Percentiles rank a stretch among this genome's conserved stretches.
These are phyloP conservation scores for Lathyrus tuberosus DNA, from an alignment of 306 rosid species.

Conservation along the genomic window DNA sequence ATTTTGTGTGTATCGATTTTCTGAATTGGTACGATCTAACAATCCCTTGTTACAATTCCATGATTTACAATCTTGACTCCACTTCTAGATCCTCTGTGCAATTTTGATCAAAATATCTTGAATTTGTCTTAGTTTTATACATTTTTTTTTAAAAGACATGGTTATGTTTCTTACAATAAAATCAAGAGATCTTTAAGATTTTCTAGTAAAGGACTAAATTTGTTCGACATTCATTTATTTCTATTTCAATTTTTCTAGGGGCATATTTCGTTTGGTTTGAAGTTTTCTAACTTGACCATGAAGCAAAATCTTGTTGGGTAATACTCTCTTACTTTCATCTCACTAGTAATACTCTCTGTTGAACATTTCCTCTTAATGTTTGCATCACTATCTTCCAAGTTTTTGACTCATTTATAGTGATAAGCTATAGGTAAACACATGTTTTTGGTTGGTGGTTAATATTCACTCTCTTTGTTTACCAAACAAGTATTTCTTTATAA, in stretches of 20 bases:
- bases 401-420: slow-evolving; percentile 21
- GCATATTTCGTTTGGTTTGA: slow-evolving; percentile 68
- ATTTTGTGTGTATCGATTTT: background rate
- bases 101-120: background rate
- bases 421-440: background rate
- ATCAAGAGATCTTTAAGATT: slow-evolving; percentile 1
- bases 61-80: slow-evolving; percentile 8
- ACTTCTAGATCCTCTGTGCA: background rate
- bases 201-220: slow-evolving; percentile 6
- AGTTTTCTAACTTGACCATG: slow-evolving; percentile 81
- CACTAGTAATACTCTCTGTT: slow-evolving; percentile 17
- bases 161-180: slow-evolving; percentile 20
- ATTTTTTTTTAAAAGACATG: background rate
- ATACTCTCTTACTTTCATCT: slow-evolving; percentile 38
- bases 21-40: background rate
- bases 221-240: slow-evolving; percentile 23
- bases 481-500: slow-evolving; percentile 6
- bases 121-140: slow-evolving; percentile 9
- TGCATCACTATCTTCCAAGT: slow-evolving; percentile 3
- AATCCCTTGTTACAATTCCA: background rate
- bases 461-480: slow-evolving; percentile 12
- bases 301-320: slow-evolving; percentile 84
- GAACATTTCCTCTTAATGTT: slow-evolving; percentile 18
- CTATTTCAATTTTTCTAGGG: slow-evolving; percentile 61
- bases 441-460: slow-evolving; percentile 6